Evolutionary conservation across 2,329 filamentous ascomycete species (phyloP), one percentile per base, ranked within the genome.

Genomic region (Talaromyces islandicus): DNA sequence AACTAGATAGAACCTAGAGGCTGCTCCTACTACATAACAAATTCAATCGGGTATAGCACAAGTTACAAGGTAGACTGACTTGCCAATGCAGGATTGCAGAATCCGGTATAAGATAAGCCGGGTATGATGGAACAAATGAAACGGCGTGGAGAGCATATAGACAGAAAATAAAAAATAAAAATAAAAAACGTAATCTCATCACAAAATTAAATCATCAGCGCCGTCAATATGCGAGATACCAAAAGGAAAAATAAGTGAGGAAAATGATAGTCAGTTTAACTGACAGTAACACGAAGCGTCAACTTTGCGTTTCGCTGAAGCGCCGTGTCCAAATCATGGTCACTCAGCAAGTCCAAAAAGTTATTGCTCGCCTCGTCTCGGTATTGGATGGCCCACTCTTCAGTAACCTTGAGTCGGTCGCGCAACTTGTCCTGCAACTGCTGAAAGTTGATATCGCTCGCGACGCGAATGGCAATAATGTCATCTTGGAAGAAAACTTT

Each of bases 401-500:
- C 87, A 10, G 84, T 48, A 56, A 96, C 83, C 77, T 92, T 92
- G 65, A 96, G 83, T 51, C 94, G 85, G 67, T 97, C 91, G 55
- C 86, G 84, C 62, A 97, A 86, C 76, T 94, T 96, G 65, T 92
- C 88, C 67, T 88, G 88, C 9, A 99, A 82, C 63, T 91, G 88
- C 57, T 84, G 80, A 73, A 88, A 94, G 58, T 83, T 83, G 68
- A 95, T 91, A 58, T 95, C 89, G 1, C 84, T 83, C 0, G 93
- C 89, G 59, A 97, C 91, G 35, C 92, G 88, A 68, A 99, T 92
- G 51, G 94, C 90, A 66, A 97, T 93, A 60, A 95, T 85, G 66
- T 97, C 93, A 62, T 92, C 89, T 65, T 93, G 90, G 78, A 91
- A 97, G 78, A 90, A 94, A 58, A 97, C 88, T 78, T 97, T 97